phyloP scores from a whole-genome alignment of 163 green algal species.

The Chlorella variabilis region DNA sequence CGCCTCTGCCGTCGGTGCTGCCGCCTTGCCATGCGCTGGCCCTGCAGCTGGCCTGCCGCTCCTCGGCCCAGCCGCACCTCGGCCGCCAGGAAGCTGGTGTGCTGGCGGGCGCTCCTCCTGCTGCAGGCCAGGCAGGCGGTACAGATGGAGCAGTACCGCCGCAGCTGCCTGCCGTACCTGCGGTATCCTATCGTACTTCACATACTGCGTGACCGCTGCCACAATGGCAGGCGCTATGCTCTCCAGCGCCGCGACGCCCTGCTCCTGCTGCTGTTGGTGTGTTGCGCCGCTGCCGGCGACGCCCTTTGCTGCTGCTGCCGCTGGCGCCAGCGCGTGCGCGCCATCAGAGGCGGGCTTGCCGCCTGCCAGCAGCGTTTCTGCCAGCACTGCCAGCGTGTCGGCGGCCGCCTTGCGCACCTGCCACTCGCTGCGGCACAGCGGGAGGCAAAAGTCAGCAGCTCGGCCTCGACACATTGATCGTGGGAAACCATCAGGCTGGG shows the following conservation, averaged over 20 bases:
- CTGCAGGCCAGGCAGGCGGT: slow-evolving; percentile 1
- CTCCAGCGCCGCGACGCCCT: slow-evolving; percentile 18
- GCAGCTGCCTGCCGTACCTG: slow-evolving; percentile 27
- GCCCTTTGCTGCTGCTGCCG: not conserved
- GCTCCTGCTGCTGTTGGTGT: not conserved
- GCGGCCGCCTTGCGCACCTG: slow-evolving; percentile 34
- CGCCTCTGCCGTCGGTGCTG: not conserved
- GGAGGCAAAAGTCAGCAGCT: not conserved
- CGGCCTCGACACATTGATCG: no score
- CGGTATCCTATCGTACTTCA: slow-evolving; percentile 29
- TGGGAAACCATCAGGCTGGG: no score
- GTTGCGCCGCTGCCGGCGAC: not conserved
- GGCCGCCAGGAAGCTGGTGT: not conserved
- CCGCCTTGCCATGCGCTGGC: not conserved
- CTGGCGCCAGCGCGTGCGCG: not conserved
- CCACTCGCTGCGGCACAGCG: slow-evolving; percentile 25
- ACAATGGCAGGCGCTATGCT: not conserved
- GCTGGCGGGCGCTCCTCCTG: not conserved
- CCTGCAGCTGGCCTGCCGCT: not conserved
- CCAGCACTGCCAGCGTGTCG: slow-evolving; percentile 25
- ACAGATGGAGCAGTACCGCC: slow-evolving; percentile 3
- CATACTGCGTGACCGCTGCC: slow-evolving; percentile 12
- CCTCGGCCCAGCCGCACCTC: not conserved
- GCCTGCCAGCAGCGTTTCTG: not conserved
- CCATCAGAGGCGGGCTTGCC: not conserved